Percentiles rank a stretch among this genome's conserved stretches.
Evolutionary conservation across 345 rosid species (phyloP).

Genomic region (Lepidium aucheri): DNA sequence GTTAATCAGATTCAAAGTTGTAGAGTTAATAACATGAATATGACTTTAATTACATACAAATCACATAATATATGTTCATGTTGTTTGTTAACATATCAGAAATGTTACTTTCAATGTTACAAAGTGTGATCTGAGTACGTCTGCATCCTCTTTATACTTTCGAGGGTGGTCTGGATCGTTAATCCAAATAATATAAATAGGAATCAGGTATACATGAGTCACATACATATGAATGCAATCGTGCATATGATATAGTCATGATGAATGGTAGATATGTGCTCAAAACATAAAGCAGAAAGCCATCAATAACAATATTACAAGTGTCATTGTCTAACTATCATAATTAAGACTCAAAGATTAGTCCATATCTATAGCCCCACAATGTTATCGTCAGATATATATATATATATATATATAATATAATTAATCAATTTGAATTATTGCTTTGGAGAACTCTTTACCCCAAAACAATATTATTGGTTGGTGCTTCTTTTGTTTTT

Average conservation of each 20-base stretch:
- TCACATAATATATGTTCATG: too few relatives aligned
- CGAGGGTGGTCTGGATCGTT: too few relatives aligned
- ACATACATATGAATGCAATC: not conserved
- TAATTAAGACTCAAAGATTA: not conserved
- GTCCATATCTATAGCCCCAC: constrained; percentile 14
- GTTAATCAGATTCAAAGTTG: too few relatives aligned
- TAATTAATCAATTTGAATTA: not conserved
- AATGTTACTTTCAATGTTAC: too few relatives aligned
- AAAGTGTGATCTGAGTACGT: too few relatives aligned
- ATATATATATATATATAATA: too few relatives aligned
- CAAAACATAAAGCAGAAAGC: not conserved
- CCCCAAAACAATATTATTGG: not conserved
- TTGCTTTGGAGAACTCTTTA: not conserved
- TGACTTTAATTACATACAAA: too few relatives aligned
- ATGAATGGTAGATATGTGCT: not conserved
- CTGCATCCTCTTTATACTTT: too few relatives aligned
- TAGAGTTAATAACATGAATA: too few relatives aligned
- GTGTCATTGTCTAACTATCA: not conserved
- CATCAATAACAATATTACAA: not conserved
- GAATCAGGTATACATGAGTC: not conserved
- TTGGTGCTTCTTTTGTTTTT: not conserved
- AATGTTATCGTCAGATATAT: not conserved
- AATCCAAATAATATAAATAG: too few relatives aligned
- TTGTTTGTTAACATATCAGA: too few relatives aligned
- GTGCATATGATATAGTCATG: not conserved